Evolutionary conservation across 164 flowering plant species (phyloP).

Genomic region (Cinnamomum micranthum): DNA sequence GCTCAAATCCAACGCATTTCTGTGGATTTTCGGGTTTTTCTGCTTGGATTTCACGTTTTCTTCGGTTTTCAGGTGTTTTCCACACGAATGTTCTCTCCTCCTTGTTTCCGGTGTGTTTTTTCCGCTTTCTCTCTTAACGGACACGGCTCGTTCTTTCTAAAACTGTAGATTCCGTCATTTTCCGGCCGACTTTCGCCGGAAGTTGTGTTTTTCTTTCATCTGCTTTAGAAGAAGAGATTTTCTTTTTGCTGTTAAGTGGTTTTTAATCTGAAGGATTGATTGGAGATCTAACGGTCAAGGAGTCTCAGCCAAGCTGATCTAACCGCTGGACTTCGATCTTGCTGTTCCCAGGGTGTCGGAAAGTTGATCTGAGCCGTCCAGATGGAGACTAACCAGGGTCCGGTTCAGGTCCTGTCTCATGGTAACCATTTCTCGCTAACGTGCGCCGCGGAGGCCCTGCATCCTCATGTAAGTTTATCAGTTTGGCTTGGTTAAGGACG

Average conservation of each 20-base stretch:
- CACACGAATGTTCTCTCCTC: too few relatives aligned
- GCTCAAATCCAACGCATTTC: conserved; percentile 1
- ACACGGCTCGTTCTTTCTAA: too few relatives aligned
- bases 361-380: conserved; percentile 9
- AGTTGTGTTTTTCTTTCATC: neutral
- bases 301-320: conserved; percentile 11
- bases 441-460: conserved; percentile 31
- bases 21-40: too few relatives aligned
- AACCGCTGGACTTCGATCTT: conserved; percentile 16
- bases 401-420: conserved; percentile 17
- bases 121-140: too few relatives aligned
- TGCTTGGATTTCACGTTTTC: too few relatives aligned
- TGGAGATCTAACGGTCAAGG: conserved; percentile 23
- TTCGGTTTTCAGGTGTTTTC: too few relatives aligned
- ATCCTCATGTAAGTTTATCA: conserved; percentile 11
- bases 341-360: conserved; percentile 8
- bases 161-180: neutral
- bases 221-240: neutral
- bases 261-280: neutral
- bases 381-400: conserved; percentile 30
- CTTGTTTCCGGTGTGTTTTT: too few relatives aligned
- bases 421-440: neutral
- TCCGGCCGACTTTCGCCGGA: neutral
- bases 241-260: neutral
- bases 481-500: neutral